Conservation (phyloP, 1,284 basidiomycete genomes). For the Cystobasidium slooffiae region DNA sequence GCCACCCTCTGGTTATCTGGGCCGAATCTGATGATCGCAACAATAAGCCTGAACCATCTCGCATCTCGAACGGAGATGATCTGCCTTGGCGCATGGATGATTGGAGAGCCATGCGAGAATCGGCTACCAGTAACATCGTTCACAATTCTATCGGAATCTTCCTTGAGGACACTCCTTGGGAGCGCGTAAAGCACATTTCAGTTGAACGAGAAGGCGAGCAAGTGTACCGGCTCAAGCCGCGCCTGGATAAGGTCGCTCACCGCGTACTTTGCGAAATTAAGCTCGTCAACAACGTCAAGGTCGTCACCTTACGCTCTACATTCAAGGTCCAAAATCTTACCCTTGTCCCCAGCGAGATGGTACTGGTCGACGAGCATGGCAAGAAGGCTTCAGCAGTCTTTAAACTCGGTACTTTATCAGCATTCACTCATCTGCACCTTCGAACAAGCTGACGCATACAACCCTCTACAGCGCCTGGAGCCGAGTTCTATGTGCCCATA, state of each 20-base stretch:
- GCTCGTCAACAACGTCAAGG: conserved; percentile 90
- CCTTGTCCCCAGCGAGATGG: conserved; percentile 89
- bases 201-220: conserved; percentile 95
- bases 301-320: conserved; percentile 91
- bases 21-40: conserved; percentile 51
- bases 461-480: conserved; percentile 71
- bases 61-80: conserved; percentile 69
- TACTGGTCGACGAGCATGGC: conserved; percentile 82
- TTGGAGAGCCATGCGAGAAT: conserved; percentile 92
- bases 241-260: conserved; percentile 73
- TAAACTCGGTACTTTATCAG: conserved; percentile 70
- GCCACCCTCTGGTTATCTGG: conserved; percentile 67
- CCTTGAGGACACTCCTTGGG: conserved; percentile 88
- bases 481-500: conserved; percentile 86
- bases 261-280: conserved; percentile 89
- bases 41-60: conserved; percentile 43
- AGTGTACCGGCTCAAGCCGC: conserved; percentile 81
- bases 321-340: conserved; percentile 93
- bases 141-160: conserved; percentile 84
- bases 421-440: not conserved
- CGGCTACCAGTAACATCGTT: conserved; percentile 56
- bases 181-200: conserved; percentile 82
- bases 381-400: conserved; percentile 79
- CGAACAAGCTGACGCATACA: not conserved
- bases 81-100: conserved; percentile 98